These are phyloP conservation scores for Penicillium frequentans DNA, from an alignment of 2,329 filamentous ascomycete genomes.

Conservation along the genomic window DNA sequence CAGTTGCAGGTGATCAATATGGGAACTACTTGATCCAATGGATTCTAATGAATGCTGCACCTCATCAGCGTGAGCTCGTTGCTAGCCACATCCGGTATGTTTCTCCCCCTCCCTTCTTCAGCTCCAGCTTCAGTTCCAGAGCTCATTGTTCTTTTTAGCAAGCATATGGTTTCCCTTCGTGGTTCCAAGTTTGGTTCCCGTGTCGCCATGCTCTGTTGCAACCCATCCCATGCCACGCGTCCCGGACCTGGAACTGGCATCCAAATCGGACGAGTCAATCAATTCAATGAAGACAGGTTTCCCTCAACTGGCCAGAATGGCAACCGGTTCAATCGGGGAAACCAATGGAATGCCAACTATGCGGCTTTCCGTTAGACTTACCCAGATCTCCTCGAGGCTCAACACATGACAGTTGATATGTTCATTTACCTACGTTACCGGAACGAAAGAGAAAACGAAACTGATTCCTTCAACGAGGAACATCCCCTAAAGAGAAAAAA, in stretches of 20 bases:
- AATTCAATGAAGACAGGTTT: conserved; percentile 47
- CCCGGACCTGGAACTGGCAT: conserved; percentile 79
- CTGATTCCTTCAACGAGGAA: not conserved
- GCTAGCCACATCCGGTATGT: conserved; percentile 78
- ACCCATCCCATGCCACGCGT: conserved; percentile 83
- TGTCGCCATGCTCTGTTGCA: conserved; percentile 98
- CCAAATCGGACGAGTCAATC: conserved; percentile 60
- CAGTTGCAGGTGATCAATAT: conserved; percentile 93
- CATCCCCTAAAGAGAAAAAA: not conserved
- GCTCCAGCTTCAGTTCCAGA: not conserved
- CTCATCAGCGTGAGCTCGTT: conserved; percentile 89
- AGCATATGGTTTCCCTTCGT: conserved; percentile 98
- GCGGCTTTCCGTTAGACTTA: conserved; percentile 36
- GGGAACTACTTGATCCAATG: conserved; percentile 98
- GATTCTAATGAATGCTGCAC: conserved; percentile 83
- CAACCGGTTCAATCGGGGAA: conserved; percentile 36
- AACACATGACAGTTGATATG: not conserved
- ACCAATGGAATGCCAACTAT: conserved; percentile 39
- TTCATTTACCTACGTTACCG: not conserved
- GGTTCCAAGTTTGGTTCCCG: conserved; percentile 98
- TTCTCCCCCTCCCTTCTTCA: not conserved
- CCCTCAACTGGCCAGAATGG: conserved; percentile 40
- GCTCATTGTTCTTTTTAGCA: conserved; percentile 46
- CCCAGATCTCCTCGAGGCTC: not conserved
- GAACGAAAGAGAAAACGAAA: not conserved